Percentiles rank a stretch among this genome's conserved stretches.
Evolutionary conservation across 2,329 filamentous ascomycete species (phyloP).

Genomic region (Endothia cerciana): DNA sequence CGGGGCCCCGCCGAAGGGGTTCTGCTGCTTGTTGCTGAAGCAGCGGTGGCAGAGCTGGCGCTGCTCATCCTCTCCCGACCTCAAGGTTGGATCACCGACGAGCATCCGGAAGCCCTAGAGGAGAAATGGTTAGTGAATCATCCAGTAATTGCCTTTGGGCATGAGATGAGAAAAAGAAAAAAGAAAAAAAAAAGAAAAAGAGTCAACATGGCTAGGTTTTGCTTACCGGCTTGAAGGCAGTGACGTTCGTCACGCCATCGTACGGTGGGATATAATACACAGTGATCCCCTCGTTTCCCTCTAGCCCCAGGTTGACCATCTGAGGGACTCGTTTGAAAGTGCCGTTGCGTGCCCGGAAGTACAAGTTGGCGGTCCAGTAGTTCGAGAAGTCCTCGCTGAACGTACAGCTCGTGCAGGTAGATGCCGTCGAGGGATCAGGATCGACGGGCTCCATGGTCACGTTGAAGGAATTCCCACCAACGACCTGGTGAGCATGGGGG

Average conservation of each 20-base stretch:
- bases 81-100: conserved; percentile 36
- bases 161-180: conserved; percentile 17
- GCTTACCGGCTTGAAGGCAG: conserved; percentile 44
- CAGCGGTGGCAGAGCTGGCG: conserved; percentile 33
- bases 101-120: conserved; percentile 41
- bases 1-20: conserved; percentile 34
- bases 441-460: conserved; percentile 38
- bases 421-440: conserved; percentile 17
- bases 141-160: not conserved
- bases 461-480: conserved; percentile 46
- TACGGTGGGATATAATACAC: conserved; percentile 45
- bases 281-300: conserved; percentile 41
- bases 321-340: conserved; percentile 42
- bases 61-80: conserved; percentile 14
- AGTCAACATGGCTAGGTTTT: no score
- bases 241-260: conserved; percentile 39
- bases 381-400: conserved; percentile 41
- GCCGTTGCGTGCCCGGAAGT: conserved; percentile 32
- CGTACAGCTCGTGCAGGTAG: conserved; percentile 32
- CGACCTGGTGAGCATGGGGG: conserved; percentile 44
- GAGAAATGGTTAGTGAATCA: not conserved
- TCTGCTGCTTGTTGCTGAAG: conserved; percentile 35
- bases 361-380: conserved; percentile 38
- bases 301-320: conserved; percentile 40
- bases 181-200: no score